Conservation (phyloP, 163 green algal genomes). For the Scenedesmus sp. region DNA sequence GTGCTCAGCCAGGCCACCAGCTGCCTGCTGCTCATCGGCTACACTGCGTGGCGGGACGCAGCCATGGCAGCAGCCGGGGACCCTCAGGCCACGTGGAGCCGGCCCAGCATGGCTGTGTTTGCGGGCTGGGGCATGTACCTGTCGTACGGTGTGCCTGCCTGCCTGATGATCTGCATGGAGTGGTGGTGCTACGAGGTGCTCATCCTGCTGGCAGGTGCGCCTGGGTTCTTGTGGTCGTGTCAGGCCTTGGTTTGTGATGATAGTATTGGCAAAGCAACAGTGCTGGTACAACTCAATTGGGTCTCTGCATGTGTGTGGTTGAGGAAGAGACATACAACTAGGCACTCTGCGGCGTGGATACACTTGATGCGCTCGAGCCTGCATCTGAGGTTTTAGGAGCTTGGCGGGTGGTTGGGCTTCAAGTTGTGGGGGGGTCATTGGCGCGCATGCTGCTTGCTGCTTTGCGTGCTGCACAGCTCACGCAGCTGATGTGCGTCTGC, state of each 20-base stretch:
- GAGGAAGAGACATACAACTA: neutral
- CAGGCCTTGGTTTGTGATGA: neutral
- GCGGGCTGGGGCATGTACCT: constrained; percentile 40
- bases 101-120: neutral
- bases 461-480: neutral
- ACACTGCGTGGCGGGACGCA: constrained; percentile 51
- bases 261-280: too few relatives aligned
- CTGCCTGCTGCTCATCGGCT: constrained; percentile 47
- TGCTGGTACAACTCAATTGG: too few relatives aligned
- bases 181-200: constrained; percentile 52
- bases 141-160: constrained; percentile 40
- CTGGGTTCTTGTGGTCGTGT: neutral
- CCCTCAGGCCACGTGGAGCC: neutral
- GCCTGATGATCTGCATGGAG: constrained; percentile 41
- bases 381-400: too few relatives aligned
- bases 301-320: neutral
- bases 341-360: too few relatives aligned
- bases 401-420: too few relatives aligned
- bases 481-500: neutral
- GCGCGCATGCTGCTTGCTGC: too few relatives aligned
- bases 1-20: constrained; percentile 54
- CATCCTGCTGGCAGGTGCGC: constrained; percentile 49
- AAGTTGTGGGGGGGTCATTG: neutral
- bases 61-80: neutral
- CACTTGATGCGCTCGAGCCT: too few relatives aligned